Conservation (phyloP, 805 yeast species). For the Lipomyces mesembrius region DNA sequence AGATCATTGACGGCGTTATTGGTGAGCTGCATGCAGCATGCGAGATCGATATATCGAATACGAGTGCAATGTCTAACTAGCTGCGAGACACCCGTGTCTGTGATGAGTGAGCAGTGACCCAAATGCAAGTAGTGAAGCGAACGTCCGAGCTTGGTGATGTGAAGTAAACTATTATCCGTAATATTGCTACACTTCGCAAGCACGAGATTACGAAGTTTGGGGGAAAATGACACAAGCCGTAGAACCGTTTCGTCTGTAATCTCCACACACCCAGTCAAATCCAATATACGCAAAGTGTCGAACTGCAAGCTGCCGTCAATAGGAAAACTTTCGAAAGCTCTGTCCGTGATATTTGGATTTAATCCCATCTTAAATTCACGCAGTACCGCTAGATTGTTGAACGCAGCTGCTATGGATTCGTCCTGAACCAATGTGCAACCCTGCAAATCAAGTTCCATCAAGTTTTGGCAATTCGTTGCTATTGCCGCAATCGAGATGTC, state of each 20-base stretch:
- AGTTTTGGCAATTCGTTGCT: conserved; percentile 71
- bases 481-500: conserved; percentile 65
- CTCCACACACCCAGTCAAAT: conserved; percentile 79
- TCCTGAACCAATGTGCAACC: conserved; percentile 77
- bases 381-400: conserved; percentile 67
- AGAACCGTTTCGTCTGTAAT: conserved; percentile 81
- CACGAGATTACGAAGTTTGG: conserved; percentile 83
- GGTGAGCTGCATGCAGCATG: conserved; percentile 89
- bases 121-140: conserved; percentile 86
- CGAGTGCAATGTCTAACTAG: conserved; percentile 79
- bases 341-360: conserved; percentile 70
- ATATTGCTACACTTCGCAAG: conserved; percentile 86
- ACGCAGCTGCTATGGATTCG: conserved; percentile 59
- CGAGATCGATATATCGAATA: conserved; percentile 89
- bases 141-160: conserved; percentile 74
- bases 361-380: conserved; percentile 78
- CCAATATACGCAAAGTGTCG: conserved; percentile 77
- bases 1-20: conserved; percentile 78
- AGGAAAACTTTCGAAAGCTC: conserved; percentile 52
- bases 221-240: conserved; percentile 73
- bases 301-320: conserved; percentile 30
- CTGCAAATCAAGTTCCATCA: conserved; percentile 89
- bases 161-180: conserved; percentile 77
- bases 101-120: conserved; percentile 90
- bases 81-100: conserved; percentile 82